These are phyloP conservation scores for Oryza officinalis DNA, from an alignment of 176 grass and related monocot genomes.

Conservation along the genomic window DNA sequence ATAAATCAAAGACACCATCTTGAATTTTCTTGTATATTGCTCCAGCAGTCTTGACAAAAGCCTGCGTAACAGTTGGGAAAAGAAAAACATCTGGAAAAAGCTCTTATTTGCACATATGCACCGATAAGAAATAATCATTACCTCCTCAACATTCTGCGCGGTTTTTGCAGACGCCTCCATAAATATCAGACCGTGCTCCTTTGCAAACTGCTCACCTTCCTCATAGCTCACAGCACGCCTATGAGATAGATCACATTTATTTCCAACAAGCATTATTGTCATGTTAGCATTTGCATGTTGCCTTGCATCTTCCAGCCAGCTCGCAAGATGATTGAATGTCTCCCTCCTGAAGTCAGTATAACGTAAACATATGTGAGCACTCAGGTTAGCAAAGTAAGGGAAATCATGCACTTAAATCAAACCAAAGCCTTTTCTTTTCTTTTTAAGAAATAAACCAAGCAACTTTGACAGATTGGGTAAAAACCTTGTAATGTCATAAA, in stretches of 20 bases:
- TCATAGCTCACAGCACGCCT: constrained; percentile 71
- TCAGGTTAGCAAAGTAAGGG: background rate
- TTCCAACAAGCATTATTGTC: constrained; percentile 80
- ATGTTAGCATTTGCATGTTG: constrained; percentile 77
- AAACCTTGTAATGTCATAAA: constrained; percentile 76
- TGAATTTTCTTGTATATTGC: constrained; percentile 87
- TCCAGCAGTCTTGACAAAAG: constrained; percentile 65
- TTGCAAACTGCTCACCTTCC: constrained; percentile 81
- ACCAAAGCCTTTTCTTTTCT: background rate
- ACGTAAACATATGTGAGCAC: background rate
- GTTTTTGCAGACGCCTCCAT: constrained; percentile 87
- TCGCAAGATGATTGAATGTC: constrained; percentile 82
- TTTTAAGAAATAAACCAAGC: background rate
- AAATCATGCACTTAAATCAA: background rate
- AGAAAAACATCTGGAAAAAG: background rate
- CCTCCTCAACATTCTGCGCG: constrained; percentile 73
- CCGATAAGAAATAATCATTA: constrained; percentile 19
- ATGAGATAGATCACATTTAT: constrained; percentile 71
- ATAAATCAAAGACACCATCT: constrained; percentile 81
- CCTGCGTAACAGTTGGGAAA: constrained; percentile 40
- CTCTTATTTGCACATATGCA: background rate
- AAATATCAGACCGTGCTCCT: constrained; percentile 72
- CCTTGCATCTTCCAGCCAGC: constrained; percentile 83
- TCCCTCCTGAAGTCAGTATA: constrained; percentile 53
- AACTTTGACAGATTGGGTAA: background rate